phyloP scores from a whole-genome alignment of 2,329 filamentous ascomycete species.

The Paraphaeosphaeria sporulosa region DNA sequence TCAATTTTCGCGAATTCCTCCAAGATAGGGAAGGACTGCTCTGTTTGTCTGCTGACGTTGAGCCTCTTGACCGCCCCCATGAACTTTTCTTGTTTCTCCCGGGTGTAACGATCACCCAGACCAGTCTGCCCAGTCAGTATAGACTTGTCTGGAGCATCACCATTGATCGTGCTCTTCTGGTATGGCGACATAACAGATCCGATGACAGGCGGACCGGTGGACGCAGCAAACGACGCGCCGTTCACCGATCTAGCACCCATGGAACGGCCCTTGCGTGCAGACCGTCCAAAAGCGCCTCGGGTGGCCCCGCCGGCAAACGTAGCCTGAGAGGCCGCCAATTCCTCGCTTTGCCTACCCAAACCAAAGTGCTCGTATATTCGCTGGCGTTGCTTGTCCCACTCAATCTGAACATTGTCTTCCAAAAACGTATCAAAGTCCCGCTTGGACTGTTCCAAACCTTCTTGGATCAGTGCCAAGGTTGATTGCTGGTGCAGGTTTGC shows the following conservation, averaged over 20 bases:
- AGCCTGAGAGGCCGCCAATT: constrained; percentile 47
- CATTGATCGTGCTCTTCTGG: constrained; percentile 65
- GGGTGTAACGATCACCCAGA: constrained; percentile 77
- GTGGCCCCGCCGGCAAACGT: constrained; percentile 42
- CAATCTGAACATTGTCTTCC: constrained; percentile 91
- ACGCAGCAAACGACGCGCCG: constrained; percentile 65
- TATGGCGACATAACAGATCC: constrained; percentile 65
- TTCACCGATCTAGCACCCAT: constrained; percentile 47
- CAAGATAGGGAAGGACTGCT: constrained; percentile 74
- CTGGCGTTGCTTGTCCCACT: constrained; percentile 94
- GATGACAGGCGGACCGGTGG: constrained; percentile 83
- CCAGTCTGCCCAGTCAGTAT: constrained; percentile 55
- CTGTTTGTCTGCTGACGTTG: constrained; percentile 74
- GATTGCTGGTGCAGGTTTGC: constrained; percentile 88
- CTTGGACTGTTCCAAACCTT: constrained; percentile 87
- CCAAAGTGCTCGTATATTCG: constrained; percentile 97
- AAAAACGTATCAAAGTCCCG: constrained; percentile 93
- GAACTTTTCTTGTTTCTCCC: constrained; percentile 85
- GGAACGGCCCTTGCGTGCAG: constrained; percentile 52
- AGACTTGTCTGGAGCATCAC: constrained; percentile 68
- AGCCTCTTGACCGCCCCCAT: constrained; percentile 80
- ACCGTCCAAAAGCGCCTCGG: constrained; percentile 62
- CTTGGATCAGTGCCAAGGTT: constrained; percentile 87
- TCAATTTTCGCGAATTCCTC: constrained; percentile 80
- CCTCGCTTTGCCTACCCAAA: constrained; percentile 62